These are phyloP conservation scores for Diaporthe caulivora DNA, from an alignment of 2,329 filamentous ascomycete species.

Conservation along the genomic window DNA sequence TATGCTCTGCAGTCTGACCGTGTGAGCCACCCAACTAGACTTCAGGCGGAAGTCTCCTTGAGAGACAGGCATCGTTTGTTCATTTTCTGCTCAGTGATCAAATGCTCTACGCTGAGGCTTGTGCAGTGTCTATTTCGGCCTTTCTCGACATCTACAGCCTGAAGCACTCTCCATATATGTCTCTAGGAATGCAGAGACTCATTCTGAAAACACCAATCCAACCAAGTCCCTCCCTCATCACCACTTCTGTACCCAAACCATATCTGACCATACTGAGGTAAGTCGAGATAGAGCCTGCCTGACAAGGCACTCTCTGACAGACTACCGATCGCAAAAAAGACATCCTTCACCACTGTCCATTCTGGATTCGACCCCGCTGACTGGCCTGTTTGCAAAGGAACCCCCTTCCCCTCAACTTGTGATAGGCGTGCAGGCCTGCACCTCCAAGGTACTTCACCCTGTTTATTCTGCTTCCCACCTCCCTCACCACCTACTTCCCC, in stretches of 20 bases:
- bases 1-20: too few relatives aligned
- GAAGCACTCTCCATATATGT: background rate
- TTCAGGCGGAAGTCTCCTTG: background rate
- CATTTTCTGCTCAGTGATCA: background rate
- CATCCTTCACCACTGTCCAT: background rate
- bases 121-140: background rate
- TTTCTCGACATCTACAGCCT: background rate
- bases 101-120: background rate
- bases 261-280: background rate
- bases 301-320: background rate
- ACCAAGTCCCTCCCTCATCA: background rate
- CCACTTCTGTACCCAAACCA: too few relatives aligned
- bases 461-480: background rate
- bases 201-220: background rate
- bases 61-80: background rate
- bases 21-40: background rate
- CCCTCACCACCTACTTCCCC: background rate
- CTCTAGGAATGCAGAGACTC: background rate
- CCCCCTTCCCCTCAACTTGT: background rate
- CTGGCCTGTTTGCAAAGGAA: background rate
- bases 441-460: conserved; percentile 1
- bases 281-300: background rate
- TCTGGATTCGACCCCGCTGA: background rate
- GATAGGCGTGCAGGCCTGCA: background rate
- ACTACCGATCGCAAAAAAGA: background rate